Percentiles rank a stretch among this genome's conserved stretches.
Evolutionary conservation across 2,329 filamentous ascomycete genomes (phyloP).

Genomic region (Kalmusia sp.): DNA sequence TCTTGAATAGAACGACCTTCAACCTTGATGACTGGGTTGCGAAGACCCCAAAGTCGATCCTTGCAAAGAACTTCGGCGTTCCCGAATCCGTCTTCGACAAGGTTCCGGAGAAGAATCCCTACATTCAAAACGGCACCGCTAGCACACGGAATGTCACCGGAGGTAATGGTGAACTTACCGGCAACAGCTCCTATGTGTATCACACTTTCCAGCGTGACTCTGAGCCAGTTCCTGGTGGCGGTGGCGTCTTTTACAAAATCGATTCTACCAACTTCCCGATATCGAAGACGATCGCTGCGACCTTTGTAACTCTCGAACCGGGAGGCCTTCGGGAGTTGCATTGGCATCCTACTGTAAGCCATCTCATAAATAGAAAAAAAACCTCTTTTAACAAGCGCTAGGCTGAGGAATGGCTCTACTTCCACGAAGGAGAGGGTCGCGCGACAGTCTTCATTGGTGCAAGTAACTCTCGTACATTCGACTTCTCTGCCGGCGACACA

Average conservation of each 20-base stretch:
- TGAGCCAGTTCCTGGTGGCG: conserved; percentile 65
- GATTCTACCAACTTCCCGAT: conserved; percentile 73
- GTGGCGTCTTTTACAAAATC: conserved; percentile 68
- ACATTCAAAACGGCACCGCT: conserved; percentile 66
- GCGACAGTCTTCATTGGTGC: conserved; percentile 71
- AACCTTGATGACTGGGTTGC: conserved; percentile 74
- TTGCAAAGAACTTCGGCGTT: conserved; percentile 74
- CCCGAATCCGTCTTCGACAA: conserved; percentile 65
- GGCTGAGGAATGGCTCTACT: conserved; percentile 76
- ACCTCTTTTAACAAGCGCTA: conserved; percentile 7
- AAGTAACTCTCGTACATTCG: conserved; percentile 68
- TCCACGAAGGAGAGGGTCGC: conserved; percentile 67
- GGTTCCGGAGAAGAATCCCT: conserved; percentile 65
- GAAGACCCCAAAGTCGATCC: conserved; percentile 68
- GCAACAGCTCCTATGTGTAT: conserved; percentile 69
- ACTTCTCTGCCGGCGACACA: conserved; percentile 72
- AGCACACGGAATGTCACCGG: conserved; percentile 56
- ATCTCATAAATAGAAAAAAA: background rate
- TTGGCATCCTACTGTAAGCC: conserved; percentile 71
- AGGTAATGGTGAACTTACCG: conserved; percentile 58
- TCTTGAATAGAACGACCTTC: conserved; percentile 66
- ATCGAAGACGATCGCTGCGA: conserved; percentile 69
- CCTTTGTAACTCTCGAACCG: conserved; percentile 69
- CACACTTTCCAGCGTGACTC: conserved; percentile 63
- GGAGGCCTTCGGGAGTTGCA: conserved; percentile 70